A percentile compares a stretch with the other conserved stretches of the same genome.
These are phyloP conservation scores for Ceratocystis cubensis DNA, from an alignment of 2,329 filamentous ascomycete genomes.

Conservation along the genomic window DNA sequence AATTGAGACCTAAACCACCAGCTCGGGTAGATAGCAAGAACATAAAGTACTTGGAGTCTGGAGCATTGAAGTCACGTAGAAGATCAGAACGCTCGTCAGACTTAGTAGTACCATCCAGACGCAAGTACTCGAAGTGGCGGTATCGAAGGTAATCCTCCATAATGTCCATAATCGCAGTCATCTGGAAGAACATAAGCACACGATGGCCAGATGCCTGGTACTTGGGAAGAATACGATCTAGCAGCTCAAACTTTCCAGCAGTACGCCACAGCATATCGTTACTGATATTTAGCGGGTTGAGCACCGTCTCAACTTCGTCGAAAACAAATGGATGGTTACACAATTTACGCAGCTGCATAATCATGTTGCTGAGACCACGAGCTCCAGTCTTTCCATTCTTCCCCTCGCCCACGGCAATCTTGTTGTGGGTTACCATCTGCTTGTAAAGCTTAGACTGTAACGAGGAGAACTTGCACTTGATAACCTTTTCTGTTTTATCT, in stretches of 20 bases:
- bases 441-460: conserved; percentile 91
- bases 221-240: conserved; percentile 86
- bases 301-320: conserved; percentile 92
- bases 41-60: conserved; percentile 86
- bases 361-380: conserved; percentile 96
- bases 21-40: conserved; percentile 97
- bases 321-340: conserved; percentile 99
- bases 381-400: conserved; percentile 91
- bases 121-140: conserved; percentile 71
- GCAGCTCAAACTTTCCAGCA: conserved; percentile 89
- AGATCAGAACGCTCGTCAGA: conserved; percentile 92
- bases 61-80: conserved; percentile 77
- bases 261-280: conserved; percentile 95
- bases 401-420: conserved; percentile 83
- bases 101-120: conserved; percentile 92
- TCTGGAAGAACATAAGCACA: conserved; percentile 99
- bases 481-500: conserved; percentile 97
- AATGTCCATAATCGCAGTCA: conserved; percentile 99
- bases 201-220: conserved; percentile 84
- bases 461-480: conserved; percentile 97
- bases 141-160: conserved; percentile 96
- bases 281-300: conserved; percentile 78
- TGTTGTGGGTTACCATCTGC: conserved; percentile 93
- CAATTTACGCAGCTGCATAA: conserved; percentile 97
- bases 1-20: conserved; percentile 89